Percentiles rank a stretch among this genome's conserved stretches.
Conservation (phyloP, 148 eudicot genomes). For the Spergularia marina region DNA sequence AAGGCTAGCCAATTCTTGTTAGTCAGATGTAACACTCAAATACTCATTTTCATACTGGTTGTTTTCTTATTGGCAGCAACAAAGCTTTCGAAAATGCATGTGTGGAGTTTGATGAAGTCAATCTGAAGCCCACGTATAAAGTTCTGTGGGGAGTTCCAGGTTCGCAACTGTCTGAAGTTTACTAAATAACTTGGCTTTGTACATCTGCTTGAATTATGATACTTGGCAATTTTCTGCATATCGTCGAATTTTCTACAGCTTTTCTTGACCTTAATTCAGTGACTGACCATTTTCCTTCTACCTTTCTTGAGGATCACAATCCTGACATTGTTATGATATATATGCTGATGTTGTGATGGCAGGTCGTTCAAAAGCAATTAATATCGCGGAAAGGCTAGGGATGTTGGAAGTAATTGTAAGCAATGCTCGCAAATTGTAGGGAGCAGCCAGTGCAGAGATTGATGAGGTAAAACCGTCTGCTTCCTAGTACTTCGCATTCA, state of each 20-base stretch:
- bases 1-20: not conserved
- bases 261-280: not conserved
- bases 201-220: too few species aligned
- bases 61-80: conserved; percentile 42
- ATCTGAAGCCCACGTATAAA: conserved; percentile 86
- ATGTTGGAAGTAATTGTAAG: conserved; percentile 48
- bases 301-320: not conserved
- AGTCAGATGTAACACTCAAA: not conserved
- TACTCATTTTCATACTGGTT: too few species aligned
- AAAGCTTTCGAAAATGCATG: conserved; percentile 85
- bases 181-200: too few species aligned
- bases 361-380: conserved; percentile 97
- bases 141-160: conserved; percentile 98
- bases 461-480: conserved; percentile 58
- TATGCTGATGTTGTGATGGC: conserved; percentile 9
- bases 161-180: conserved; percentile 13
- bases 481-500: too few species aligned
- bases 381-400: conserved; percentile 85
- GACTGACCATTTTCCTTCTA: not conserved
- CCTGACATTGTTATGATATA: not conserved
- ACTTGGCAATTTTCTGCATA: too few species aligned
- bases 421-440: conserved; percentile 71
- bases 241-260: too few species aligned
- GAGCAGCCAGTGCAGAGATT: conserved; percentile 80
- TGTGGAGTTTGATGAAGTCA: conserved; percentile 95